Conservation (phyloP, 805 yeast genomes). For the Schizosaccharomyces cryophilus region DNA sequence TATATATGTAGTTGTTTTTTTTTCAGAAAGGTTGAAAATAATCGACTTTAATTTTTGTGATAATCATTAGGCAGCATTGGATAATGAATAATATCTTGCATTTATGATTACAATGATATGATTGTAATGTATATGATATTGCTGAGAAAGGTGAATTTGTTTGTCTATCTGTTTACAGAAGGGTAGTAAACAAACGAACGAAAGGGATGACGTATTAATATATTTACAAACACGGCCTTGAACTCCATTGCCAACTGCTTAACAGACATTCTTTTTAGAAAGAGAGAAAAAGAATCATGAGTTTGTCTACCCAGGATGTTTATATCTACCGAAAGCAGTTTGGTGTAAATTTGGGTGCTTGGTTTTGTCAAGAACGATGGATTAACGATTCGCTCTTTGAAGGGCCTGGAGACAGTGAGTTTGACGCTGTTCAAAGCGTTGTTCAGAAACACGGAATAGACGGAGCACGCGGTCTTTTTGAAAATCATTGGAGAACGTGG, state of each 20-base stretch:
- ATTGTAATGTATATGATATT: too few relatives aligned
- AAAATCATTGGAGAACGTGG: conserved; percentile 45
- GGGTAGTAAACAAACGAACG: too few relatives aligned
- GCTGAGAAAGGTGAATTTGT: too few relatives aligned
- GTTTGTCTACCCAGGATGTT: background rate
- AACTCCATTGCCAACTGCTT: background rate
- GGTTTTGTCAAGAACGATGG: conserved; percentile 2
- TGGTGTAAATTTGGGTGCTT: conserved; percentile 1
- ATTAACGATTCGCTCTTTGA: background rate
- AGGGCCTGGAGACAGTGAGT: background rate
- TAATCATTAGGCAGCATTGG: too few relatives aligned
- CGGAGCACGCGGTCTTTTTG: conserved; percentile 23
- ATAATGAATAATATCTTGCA: too few relatives aligned
- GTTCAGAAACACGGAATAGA: conserved; percentile 20
- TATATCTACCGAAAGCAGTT: background rate
- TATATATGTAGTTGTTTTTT: too few relatives aligned
- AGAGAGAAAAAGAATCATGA: background rate
- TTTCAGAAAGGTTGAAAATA: too few relatives aligned
- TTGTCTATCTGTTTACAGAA: too few relatives aligned
- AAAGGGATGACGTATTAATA: too few relatives aligned
- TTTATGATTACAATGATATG: too few relatives aligned
- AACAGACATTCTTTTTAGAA: background rate
- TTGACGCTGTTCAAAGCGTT: background rate
- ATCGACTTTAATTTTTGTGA: too few relatives aligned
- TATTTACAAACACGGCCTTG: too few relatives aligned